Base-by-base conservation (phyloP, 148 eudicot genomes). In the Diospyros kaki region DNA sequence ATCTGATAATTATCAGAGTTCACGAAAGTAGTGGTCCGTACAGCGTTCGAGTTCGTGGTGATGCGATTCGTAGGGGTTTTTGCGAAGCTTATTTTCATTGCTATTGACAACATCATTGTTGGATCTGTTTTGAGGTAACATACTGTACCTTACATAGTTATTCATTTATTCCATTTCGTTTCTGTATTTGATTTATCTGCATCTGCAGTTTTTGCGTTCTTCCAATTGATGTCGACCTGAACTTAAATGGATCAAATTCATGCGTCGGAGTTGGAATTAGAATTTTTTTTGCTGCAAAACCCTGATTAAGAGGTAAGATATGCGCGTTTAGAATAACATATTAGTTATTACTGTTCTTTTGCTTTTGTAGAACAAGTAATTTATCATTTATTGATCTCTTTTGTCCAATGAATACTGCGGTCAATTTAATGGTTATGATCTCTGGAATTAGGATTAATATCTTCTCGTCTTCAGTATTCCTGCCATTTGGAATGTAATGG, bases 21-120 rank as follows among this genome's bases (percentile, higher is more conserved):
- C 75, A 81, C 93, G 15, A 87, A 89, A 81, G 93, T 89, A 38
- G 93, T 89, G n/a, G 75, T 86, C 44, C 87, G 93, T 61, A 87
- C 93, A 5, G 92, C 92, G 41, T 75, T 89, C 45, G 92, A 90
- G 43, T 87, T 89, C 50, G 92, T 87, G 12, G 93, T 87, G 64
- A 89, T 89, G 93, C 90, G 93, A 70, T 89, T 89, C 56, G 90
- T 89, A 3, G 93, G 93, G 1, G 87, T 89, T 64, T 89, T 87
- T 78, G 93, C 87, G 41, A 89, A 89, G 86, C 83, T 89, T 63
- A 89, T 89, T 60, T 89, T 89, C 71, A 87, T 89, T 15, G 90
- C 93, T 17, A 89, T 89, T 50, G 87, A 89, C 79, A 89, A 89
- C 63, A 89, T 89, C 64, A 89, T 89, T 39, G 93, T 89, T 46